Conservation (phyloP, 2,329 filamentous ascomycete species). For the Fusarium bulbicola region DNA sequence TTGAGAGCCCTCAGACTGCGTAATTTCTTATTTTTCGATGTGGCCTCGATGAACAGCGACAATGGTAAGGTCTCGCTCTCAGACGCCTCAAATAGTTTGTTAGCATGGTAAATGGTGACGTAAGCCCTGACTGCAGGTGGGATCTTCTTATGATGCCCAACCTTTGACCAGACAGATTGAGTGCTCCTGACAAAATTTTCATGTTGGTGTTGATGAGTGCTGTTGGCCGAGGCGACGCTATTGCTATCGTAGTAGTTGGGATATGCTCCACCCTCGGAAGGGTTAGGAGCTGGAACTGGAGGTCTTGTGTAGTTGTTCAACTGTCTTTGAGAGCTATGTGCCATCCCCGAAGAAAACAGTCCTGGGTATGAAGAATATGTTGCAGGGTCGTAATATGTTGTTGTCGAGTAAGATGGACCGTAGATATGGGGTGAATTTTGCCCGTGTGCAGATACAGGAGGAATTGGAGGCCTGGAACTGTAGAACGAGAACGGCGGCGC, state of each 20-base stretch:
- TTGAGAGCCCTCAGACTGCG: constrained; percentile 63
- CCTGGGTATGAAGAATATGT: constrained; percentile 23
- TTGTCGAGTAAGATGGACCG: constrained; percentile 5
- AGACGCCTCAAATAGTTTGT: constrained; percentile 63
- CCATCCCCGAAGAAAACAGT: background rate
- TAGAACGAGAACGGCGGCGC: constrained; percentile 4
- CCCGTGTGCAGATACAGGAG: constrained; percentile 4
- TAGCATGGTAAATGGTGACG: constrained; percentile 70
- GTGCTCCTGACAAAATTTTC: constrained; percentile 64
- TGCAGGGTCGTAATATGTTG: constrained; percentile 19
- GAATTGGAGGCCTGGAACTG: constrained; percentile 14
- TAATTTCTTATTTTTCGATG: constrained; percentile 67
- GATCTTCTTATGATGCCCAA: constrained; percentile 67
- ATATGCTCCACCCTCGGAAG: constrained; percentile 12
- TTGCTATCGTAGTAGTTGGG: background rate
- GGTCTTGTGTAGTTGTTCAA: constrained; percentile 5
- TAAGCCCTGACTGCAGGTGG: constrained; percentile 70
- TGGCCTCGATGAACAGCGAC: constrained; percentile 65
- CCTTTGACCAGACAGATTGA: constrained; percentile 69
- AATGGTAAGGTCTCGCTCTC: constrained; percentile 68
- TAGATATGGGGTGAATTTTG: constrained; percentile 20
- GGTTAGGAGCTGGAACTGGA: background rate
- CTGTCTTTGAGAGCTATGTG: constrained; percentile 2
- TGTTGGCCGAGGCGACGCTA: background rate
- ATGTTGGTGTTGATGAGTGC: constrained; percentile 56